Evolutionary conservation across 257 asterid genomes (phyloP).

Genomic region (Gardenia jasminoides): DNA sequence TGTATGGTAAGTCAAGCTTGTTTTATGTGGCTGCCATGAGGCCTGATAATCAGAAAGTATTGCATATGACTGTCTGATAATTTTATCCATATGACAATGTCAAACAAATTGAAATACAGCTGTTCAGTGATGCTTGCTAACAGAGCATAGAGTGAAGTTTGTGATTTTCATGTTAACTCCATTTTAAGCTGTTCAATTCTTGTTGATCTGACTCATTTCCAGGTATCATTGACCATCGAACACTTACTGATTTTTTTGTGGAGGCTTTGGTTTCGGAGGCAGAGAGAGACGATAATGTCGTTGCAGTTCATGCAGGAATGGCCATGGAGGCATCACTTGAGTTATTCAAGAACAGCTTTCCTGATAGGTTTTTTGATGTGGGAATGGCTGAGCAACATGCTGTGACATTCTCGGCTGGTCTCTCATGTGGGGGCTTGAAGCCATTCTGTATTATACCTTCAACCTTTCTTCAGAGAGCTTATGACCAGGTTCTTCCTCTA

Average conservation of each 20-base stretch:
- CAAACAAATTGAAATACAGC: not conserved
- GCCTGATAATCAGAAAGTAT: not conserved
- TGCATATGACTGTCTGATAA: not conserved
- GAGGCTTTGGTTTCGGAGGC: conserved; percentile 69
- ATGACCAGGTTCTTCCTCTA: conserved; percentile 61
- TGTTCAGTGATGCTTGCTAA: not conserved
- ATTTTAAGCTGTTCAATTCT: conserved; percentile 19
- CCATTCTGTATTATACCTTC: conserved; percentile 89
- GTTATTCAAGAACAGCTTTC: conserved; percentile 45
- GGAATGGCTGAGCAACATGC: conserved; percentile 99
- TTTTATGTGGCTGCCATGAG: not conserved
- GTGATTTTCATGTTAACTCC: not conserved
- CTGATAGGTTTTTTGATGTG: conserved; percentile 65
- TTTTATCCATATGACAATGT: not conserved
- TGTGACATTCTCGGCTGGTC: conserved; percentile 86
- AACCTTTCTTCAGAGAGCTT: conserved; percentile 85
- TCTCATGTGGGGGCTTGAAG: conserved; percentile 78
- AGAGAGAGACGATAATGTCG: conserved; percentile 62
- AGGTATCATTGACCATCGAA: conserved; percentile 34
- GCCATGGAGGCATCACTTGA: conserved; percentile 75
- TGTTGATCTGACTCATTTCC: conserved; percentile 24
- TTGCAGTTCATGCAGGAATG: conserved; percentile 90
- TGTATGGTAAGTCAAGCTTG: not conserved
- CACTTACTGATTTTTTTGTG: conserved; percentile 64
- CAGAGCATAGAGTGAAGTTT: no score